Percentiles rank a stretch among this genome's conserved stretches.
These are phyloP conservation scores for Candida tibetensis DNA, from an alignment of 805 yeast species.

Conservation along the genomic window DNA sequence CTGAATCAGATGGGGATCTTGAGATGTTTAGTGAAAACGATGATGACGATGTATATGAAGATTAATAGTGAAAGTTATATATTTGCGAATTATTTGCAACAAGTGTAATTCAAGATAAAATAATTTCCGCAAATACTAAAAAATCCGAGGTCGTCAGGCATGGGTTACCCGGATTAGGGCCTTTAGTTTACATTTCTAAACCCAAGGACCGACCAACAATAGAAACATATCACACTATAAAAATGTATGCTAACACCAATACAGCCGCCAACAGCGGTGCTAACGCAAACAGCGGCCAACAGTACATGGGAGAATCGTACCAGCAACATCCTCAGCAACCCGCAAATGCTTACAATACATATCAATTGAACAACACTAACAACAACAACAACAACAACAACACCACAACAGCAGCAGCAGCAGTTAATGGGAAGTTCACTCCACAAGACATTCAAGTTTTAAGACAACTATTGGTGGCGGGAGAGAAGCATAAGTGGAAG, in stretches of 20 bases:
- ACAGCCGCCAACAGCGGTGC: slow-evolving; percentile 7
- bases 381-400: slow-evolving; percentile 10
- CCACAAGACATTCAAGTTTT: slow-evolving; percentile 46
- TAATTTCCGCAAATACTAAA: no score
- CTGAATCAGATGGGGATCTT: slow-evolving; percentile 17
- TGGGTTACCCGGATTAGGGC: no score
- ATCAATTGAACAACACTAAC: slow-evolving; percentile 6
- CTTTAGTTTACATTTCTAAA: no score
- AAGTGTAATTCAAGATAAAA: no score
- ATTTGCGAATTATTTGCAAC: no score
- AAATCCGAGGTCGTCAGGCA: no score
- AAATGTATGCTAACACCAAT: slow-evolving; percentile 1
- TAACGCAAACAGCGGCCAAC: slow-evolving; percentile 3
- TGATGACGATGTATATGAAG: slow-evolving; percentile 8
- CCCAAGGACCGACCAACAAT: no score
- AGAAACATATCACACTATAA: no score
- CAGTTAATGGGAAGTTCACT: slow-evolving; percentile 27
- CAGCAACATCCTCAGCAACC: slow-evolving; percentile 2
- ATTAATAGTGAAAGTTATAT: no score
- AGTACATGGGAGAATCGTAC: slow-evolving; percentile 5
- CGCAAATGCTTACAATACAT: slow-evolving; percentile 10
- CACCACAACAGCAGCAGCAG: slow-evolving; percentile 8
- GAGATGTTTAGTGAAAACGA: slow-evolving; percentile 4
- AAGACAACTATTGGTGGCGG: slow-evolving; percentile 46
- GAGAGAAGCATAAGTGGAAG: slow-evolving; percentile 60